Evolutionary conservation across 192 early-diverging fungal genomes (phyloP).

Genomic region (Spinellus fusiger): DNA sequence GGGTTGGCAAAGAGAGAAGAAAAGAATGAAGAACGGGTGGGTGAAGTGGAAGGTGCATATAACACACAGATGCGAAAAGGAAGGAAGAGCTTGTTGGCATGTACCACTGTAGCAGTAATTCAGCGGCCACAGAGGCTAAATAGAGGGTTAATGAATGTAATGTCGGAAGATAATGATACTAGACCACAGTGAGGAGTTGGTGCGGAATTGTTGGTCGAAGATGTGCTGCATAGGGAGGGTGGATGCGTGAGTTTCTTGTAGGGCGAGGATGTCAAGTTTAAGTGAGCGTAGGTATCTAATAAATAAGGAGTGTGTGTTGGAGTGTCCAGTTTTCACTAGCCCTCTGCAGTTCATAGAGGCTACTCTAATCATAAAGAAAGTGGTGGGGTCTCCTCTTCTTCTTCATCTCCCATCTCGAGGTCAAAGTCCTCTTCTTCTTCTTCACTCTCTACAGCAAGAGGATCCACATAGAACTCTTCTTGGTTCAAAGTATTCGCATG

Average conservation of each 20-base stretch:
- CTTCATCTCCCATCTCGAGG: too few species aligned
- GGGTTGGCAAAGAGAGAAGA: neutral
- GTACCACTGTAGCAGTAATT: neutral
- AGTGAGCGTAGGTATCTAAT: neutral
- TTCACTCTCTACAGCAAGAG: too few species aligned
- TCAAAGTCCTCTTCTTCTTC: too few species aligned
- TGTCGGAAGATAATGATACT: neutral
- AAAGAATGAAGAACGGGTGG: neutral
- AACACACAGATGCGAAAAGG: neutral
- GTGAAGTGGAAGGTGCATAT: neutral
- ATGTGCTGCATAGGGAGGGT: neutral
- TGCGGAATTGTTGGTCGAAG: neutral
- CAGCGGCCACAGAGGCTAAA: slow-evolving; percentile 1
- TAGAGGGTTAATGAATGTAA: neutral
- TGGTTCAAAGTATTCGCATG: too few species aligned
- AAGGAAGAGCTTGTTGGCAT: neutral
- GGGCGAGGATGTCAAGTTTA: neutral
- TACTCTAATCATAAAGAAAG: neutral
- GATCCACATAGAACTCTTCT: too few species aligned
- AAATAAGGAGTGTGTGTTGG: neutral
- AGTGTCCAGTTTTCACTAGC: neutral
- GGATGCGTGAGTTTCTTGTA: neutral
- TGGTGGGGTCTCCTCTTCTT: too few species aligned
- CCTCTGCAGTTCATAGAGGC: neutral
- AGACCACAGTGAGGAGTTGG: slow-evolving; percentile 1